Evolutionary conservation across 1,284 basidiomycete genomes (phyloP), one percentile per base, ranked within the genome.

Genomic region (Salmacisia buchloeana): DNA sequence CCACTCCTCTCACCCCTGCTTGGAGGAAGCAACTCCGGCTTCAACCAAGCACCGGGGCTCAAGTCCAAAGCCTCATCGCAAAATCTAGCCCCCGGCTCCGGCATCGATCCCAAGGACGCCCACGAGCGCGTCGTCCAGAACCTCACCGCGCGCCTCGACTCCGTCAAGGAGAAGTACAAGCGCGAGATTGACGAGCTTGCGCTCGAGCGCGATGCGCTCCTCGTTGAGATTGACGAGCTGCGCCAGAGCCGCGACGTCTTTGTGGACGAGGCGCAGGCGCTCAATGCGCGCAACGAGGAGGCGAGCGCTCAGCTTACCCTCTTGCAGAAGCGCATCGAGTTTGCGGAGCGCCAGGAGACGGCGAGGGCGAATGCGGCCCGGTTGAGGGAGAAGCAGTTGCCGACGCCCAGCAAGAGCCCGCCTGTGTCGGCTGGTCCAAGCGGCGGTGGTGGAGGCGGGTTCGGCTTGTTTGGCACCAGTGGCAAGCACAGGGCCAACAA

Each of bases 281-380:
- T 98, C 58, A 92, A 92, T 76, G 88, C 88, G 15, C 87, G 92
- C 63, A 97, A 97, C 81, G 92, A 94, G 74, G 90, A 94, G 79
- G 84, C 97, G 12, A 89, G 89, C 4, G 89, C 92, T 76, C 85
- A 94, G 59, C 89, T 90, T 71, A 84, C 87, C 1, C 88, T 91
- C 63, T 63, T 75, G 52, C 59, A 38, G 10, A 34, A 67, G 41
- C 66, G 66, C 21, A 60, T 76, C 60, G 72, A 74, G 58, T 41
- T 66, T 2, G 67, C 59, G 60, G 13, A 65, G 65, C 46, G 57
- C 62, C 21, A 65, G 59, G 60, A 63, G 70, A 13, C 52, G 1
- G 39, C 39, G 18, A 12, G 23, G 21, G 13, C 35, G 25, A 34
- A 46, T 63, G 10, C 46, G n/a, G 35, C 29, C 2, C 7, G 36